These are phyloP conservation scores for Aspergillus sclerotioniger DNA, from an alignment of 495 filamentous ascomycete genomes.

Conservation along the genomic window DNA sequence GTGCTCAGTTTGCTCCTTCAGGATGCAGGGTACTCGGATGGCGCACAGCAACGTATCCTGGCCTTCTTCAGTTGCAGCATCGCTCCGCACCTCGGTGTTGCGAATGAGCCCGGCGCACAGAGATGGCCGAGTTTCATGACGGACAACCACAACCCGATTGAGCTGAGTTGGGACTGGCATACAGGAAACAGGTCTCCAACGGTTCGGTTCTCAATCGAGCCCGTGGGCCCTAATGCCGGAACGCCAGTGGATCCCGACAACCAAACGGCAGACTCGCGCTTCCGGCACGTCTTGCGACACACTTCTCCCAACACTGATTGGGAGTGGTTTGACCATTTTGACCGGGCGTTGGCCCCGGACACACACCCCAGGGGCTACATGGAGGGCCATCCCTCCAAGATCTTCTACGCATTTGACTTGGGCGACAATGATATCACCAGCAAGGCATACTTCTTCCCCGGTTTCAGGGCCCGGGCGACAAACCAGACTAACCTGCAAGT, in stretches of 20 bases:
- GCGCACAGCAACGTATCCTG: background rate
- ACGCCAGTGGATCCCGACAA: background rate
- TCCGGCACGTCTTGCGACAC: background rate
- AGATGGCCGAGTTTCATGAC: constrained; percentile 11
- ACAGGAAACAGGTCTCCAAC: background rate
- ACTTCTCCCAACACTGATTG: background rate
- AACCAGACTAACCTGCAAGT: background rate
- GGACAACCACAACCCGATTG: constrained; percentile 8
- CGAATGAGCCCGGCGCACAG: background rate
- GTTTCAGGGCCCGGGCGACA: background rate
- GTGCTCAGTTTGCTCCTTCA: background rate
- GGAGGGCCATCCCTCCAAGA: constrained; percentile 7
- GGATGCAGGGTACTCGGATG: background rate
- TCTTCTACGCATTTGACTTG: constrained; percentile 10
- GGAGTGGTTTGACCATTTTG: background rate
- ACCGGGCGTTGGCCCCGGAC: background rate
- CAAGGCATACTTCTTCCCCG: background rate
- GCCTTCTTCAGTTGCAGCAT: constrained; percentile 4
- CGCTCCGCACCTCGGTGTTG: background rate
- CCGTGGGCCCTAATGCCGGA: background rate
- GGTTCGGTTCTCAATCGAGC: constrained; percentile 4
- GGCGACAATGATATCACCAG: background rate
- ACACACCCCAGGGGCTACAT: background rate
- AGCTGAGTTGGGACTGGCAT: constrained; percentile 11
- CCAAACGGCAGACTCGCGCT: background rate